Evolutionary conservation across 768 basidiomycete species (phyloP), one percentile per base, ranked within the genome.

Genomic region (Boletus vermiculosoides): DNA sequence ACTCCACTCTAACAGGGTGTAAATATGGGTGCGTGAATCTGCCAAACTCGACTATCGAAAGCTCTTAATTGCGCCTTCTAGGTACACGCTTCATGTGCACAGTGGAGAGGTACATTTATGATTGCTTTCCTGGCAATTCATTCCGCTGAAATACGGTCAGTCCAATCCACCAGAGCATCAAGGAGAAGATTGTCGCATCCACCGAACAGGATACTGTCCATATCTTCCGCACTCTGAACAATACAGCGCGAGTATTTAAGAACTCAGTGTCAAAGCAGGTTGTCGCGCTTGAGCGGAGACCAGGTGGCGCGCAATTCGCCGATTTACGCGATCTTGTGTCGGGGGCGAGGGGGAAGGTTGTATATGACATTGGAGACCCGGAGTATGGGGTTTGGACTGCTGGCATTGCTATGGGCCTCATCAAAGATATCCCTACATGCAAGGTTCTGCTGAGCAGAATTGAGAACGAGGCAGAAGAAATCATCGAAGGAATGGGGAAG

Each of bases 11-110:
- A 44, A n/a, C 41, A 92, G 86, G 94, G 93, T 44, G 79, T 89
- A 13, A 96, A 94, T 66, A 91, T 94, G 88, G 94, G 77, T 73
- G 52, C 34, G 68, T 66, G 31, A 42, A 39, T 41, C 20, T 30
- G 1, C 22, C 5, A 1, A 39, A 5, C 30, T 37, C 3, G 37
- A 33, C 9, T 22, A 33, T 13, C 12, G 8, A 18, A 31, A 53
- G 12, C n/a, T 34, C 49, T 44, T n/a, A 63, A 40, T 15, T 1
- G 13, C 22, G 5, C 8, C 7, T 45, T n/a, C 20, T 52, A 76
- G 72, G 90, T 13, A 94, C 94, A 10, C 83, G 93, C 6, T 95
- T 97, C 76, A 88, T 96, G 91, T 90, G 89, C 70, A 95, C 93
- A 1, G 83, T 86, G 12, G 94, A 97, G 71, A 84, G 86, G 83